phyloP scores from a whole-genome alignment of 78 protist species.

The Bodo saltans region DNA sequence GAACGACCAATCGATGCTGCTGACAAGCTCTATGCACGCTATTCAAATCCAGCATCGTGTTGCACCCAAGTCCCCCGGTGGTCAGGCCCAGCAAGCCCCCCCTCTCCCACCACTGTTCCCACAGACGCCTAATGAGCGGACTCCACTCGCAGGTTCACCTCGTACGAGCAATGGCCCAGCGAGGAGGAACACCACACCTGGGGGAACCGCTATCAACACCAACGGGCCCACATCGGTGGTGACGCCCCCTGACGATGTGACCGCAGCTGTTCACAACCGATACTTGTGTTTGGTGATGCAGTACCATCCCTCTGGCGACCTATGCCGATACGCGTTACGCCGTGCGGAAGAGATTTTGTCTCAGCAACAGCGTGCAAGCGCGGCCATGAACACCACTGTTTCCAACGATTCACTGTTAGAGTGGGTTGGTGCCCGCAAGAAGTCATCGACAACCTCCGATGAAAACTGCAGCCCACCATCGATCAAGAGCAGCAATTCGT shows the following conservation, averaged over 20 bases:
- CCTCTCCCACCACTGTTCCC: background rate
- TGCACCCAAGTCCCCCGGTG: background rate
- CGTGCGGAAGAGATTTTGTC: background rate
- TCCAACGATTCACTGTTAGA: background rate
- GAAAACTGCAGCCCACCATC: too few relatives aligned
- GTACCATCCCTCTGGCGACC: constrained; percentile 4
- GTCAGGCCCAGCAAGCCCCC: background rate
- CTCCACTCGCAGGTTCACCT: background rate
- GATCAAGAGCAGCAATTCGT: too few relatives aligned
- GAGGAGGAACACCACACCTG: too few relatives aligned
- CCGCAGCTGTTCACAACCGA: too few relatives aligned
- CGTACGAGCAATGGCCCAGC: background rate
- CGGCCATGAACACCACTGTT: background rate
- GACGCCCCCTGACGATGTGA: too few relatives aligned
- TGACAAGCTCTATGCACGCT: background rate
- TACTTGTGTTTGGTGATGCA: constrained; percentile 24
- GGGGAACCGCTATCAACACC: too few relatives aligned
- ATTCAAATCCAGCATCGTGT: too few relatives aligned
- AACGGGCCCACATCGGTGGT: too few relatives aligned
- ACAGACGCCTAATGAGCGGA: background rate
- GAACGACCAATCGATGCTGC: background rate
- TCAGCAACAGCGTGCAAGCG: too few relatives aligned
- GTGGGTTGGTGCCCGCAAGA: background rate
- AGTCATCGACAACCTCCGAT: too few relatives aligned
- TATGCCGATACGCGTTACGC: background rate